These are phyloP conservation scores for Tetrahymena thermophila DNA, from an alignment of 73 alveolate genomes.

Conservation along the genomic window DNA sequence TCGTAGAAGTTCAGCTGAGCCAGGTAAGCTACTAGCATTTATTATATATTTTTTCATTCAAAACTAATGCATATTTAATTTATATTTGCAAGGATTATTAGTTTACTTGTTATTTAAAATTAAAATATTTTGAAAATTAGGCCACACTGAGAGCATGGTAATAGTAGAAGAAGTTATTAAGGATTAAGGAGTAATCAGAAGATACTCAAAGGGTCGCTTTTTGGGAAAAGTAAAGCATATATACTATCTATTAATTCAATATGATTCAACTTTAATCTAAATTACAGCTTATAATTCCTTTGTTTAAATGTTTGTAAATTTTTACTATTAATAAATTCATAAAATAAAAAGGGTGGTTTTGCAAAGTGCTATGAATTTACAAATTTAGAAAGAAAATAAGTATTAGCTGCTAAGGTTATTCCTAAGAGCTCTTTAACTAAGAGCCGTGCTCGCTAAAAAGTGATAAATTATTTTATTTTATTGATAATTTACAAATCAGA, in stretches of 20 bases:
- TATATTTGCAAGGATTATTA: neutral
- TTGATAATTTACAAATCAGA: neutral
- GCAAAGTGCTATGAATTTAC: conserved; percentile 90
- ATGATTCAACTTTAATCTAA: neutral
- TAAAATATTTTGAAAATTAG: neutral
- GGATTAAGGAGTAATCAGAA: neutral
- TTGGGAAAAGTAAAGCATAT: neutral
- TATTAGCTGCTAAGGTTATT: conserved; percentile 83
- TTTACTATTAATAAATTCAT: neutral
- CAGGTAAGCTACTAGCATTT: neutral
- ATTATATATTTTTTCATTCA: neutral
- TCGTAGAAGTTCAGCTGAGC: neutral
- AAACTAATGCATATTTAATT: neutral
- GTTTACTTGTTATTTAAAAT: neutral
- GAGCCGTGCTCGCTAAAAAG: conserved; percentile 85
- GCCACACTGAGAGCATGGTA: neutral
- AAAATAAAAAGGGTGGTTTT: conserved; percentile 78
- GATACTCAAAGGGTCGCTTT: neutral
- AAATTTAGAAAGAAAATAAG: conserved; percentile 51
- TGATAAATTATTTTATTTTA: neutral
- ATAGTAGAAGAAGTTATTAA: neutral
- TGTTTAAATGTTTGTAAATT: no score
- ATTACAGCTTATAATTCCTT: neutral
- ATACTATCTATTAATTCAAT: neutral
- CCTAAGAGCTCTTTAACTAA: conserved; percentile 80